Percentiles rank a stretch among this genome's conserved stretches.
phyloP scores from a whole-genome alignment of 306 rosid genomes.

The Medicago arabica region DNA sequence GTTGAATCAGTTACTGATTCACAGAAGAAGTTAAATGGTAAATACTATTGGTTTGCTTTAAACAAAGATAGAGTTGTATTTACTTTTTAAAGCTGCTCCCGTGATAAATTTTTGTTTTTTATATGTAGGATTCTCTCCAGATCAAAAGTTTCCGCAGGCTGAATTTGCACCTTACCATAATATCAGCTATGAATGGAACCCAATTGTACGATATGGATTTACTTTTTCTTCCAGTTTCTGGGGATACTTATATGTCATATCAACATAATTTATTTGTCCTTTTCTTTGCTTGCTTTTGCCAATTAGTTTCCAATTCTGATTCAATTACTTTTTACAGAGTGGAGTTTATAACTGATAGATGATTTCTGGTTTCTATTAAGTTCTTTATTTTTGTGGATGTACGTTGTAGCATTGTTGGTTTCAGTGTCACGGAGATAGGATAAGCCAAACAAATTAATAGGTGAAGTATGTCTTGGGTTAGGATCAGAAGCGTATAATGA shows the following conservation, averaged over 20 bases:
- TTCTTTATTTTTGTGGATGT: constrained; percentile 24
- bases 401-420: constrained; percentile 4
- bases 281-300: constrained; percentile 39
- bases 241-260: constrained; percentile 9
- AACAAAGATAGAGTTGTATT: constrained; percentile 1
- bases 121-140: constrained; percentile 83
- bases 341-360: constrained; percentile 21
- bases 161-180: constrained; percentile 72
- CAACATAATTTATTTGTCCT: constrained; percentile 13
- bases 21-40: constrained; percentile 53
- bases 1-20: constrained; percentile 61
- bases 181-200: constrained; percentile 80
- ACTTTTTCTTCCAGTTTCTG: constrained; percentile 17
- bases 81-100: constrained; percentile 39
- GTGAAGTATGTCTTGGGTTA: constrained; percentile 18
- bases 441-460: background rate
- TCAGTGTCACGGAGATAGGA: constrained; percentile 16
- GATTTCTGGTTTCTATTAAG: background rate
- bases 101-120: constrained; percentile 26
- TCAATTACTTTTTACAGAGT: constrained; percentile 27
- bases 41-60: constrained; percentile 32
- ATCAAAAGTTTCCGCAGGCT: constrained; percentile 81
- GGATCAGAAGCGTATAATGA: constrained; percentile 20
- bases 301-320: constrained; percentile 27
- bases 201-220: constrained; percentile 60